phyloP scores from a whole-genome alignment of 208 protist species.

The Zelonia costaricensis region DNA sequence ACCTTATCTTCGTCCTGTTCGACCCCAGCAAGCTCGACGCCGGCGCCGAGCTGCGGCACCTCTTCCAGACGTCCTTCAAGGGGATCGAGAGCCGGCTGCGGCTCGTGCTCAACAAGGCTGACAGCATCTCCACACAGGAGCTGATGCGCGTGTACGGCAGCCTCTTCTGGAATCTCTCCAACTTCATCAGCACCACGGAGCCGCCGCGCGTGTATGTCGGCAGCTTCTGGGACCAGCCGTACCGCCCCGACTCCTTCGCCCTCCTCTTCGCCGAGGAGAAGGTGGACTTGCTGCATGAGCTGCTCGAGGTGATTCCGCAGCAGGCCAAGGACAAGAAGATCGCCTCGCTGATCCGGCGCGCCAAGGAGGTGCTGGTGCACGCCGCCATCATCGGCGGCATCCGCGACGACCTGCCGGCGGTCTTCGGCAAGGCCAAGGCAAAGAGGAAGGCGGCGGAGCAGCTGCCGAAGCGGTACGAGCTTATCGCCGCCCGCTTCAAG shows the following conservation, averaged over 20 bases:
- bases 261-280: conserved; percentile 83
- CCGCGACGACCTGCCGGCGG: conserved; percentile 51
- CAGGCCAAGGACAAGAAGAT: conserved; percentile 89
- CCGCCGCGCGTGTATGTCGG: conserved; percentile 95
- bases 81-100: conserved; percentile 93
- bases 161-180: conserved; percentile 96
- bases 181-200: conserved; percentile 93
- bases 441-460: conserved; percentile 56
- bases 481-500: conserved; percentile 52
- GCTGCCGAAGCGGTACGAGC: conserved; percentile 60
- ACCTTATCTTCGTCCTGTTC: conserved; percentile 83
- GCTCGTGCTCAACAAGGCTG: conserved; percentile 97
- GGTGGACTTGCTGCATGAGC: conserved; percentile 81
- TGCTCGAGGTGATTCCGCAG: conserved; percentile 78
- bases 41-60: conserved; percentile 60
- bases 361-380: conserved; percentile 88
- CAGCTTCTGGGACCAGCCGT: conserved; percentile 95
- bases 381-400: conserved; percentile 82
- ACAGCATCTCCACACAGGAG: conserved; percentile 91
- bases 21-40: conserved; percentile 78
- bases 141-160: conserved; percentile 96
- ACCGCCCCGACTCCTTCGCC: conserved; percentile 58
- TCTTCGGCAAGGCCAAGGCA: conserved; percentile 81
- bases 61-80: conserved; percentile 63
- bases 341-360: conserved; percentile 87